phyloP scores from a whole-genome alignment of 2,329 filamentous ascomycete genomes.

The Ilyonectria robusta region DNA sequence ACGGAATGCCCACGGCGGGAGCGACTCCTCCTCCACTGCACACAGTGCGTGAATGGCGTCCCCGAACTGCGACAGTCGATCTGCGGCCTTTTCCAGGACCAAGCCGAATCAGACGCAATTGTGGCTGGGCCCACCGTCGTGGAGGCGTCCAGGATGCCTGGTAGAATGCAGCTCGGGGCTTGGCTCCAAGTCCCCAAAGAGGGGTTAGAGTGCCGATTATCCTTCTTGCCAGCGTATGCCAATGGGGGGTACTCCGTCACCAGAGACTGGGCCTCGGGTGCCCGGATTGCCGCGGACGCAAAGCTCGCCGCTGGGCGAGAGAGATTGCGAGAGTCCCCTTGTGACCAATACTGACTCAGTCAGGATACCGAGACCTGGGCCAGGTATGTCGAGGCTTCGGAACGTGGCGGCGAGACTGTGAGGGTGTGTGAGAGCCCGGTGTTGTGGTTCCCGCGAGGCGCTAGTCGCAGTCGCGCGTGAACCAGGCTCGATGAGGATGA shows the following conservation, averaged over 20 bases:
- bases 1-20: constrained; percentile 45
- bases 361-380: constrained; percentile 41
- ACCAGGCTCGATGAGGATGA: constrained; percentile 48
- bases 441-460: constrained; percentile 49
- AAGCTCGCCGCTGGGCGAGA: constrained; percentile 34
- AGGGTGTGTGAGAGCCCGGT: constrained; percentile 49
- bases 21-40: constrained; percentile 32
- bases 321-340: constrained; percentile 47
- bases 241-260: constrained; percentile 43
- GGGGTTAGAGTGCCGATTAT: constrained; percentile 50
- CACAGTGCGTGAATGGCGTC: constrained; percentile 44
- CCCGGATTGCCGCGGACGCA: constrained; percentile 46
- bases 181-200: constrained; percentile 45
- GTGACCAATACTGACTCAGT: constrained; percentile 49
- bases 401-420: constrained; percentile 48
- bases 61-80: constrained; percentile 47
- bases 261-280: constrained; percentile 44
- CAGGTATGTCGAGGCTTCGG: constrained; percentile 43
- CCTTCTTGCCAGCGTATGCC: constrained; percentile 45
- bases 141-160: constrained; percentile 45
- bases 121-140: constrained; percentile 44
- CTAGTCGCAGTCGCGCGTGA: constrained; percentile 50
- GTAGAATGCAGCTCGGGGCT: constrained; percentile 48
- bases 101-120: constrained; percentile 45
- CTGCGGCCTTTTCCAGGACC: constrained; percentile 49